Conservation (phyloP, 805 yeast species). For the Candida nitratophila region DNA sequence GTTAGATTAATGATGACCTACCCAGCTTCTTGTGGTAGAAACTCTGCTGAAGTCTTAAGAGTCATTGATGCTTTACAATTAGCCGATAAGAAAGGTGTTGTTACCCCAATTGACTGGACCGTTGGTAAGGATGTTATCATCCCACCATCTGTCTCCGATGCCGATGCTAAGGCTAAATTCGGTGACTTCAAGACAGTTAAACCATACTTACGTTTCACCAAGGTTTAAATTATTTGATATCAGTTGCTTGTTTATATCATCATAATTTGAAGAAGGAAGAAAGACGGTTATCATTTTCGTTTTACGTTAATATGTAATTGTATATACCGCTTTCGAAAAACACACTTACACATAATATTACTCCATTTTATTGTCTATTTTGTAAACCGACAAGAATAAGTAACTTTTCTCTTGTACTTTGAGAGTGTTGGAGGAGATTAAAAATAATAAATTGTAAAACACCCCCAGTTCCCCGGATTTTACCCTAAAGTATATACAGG, state of each 20-base stretch:
- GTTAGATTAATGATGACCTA: conserved; percentile 80
- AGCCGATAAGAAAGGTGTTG: conserved; percentile 76
- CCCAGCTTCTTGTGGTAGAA: conserved; percentile 94
- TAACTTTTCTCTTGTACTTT: too few relatives aligned
- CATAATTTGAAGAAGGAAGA: too few relatives aligned
- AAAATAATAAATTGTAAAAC: too few relatives aligned
- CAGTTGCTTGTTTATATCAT: too few relatives aligned
- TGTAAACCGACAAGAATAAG: too few relatives aligned
- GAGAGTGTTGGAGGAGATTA: too few relatives aligned
- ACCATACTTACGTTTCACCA: conserved; percentile 81
- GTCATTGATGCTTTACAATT: conserved; percentile 83
- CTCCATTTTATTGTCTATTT: too few relatives aligned
- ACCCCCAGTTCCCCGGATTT: not conserved
- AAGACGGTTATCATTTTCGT: too few relatives aligned
- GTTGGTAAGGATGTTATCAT: conserved; percentile 88
- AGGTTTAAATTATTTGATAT: conserved; percentile 16
- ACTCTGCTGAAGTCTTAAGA: conserved; percentile 87
- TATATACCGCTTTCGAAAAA: too few relatives aligned
- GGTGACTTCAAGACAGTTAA: conserved; percentile 81
- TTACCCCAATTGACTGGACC: conserved; percentile 89
- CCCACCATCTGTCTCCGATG: conserved; percentile 79
- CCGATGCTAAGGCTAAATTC: conserved; percentile 71
- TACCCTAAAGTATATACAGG: too few relatives aligned
- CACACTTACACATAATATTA: not conserved
- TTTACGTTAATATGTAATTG: too few relatives aligned